Evolutionary conservation across 257 asterid genomes (phyloP).

Genomic region (Solanum peruvianum): DNA sequence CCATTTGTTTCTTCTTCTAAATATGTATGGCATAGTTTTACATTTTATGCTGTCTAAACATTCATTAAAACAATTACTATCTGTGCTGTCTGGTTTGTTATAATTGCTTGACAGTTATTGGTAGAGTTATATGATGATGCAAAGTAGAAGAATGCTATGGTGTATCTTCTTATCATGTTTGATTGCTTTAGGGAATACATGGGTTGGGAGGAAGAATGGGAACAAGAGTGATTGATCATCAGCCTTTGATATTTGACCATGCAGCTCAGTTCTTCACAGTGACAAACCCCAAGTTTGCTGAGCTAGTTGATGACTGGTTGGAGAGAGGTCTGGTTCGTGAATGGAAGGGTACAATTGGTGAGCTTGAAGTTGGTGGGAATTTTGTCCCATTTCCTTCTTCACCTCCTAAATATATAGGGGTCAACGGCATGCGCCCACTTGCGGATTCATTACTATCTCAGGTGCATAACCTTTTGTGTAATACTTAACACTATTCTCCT

Average conservation of each 20-base stretch:
- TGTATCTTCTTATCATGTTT: slow-evolving; percentile 26
- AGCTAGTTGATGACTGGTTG: slow-evolving; percentile 68
- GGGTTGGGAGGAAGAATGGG: slow-evolving; percentile 98
- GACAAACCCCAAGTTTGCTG: slow-evolving; percentile 50
- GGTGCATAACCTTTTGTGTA: slow-evolving; percentile 26
- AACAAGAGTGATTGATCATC: slow-evolving; percentile 67
- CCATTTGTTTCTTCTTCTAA: background rate
- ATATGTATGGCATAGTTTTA: background rate
- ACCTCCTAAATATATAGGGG: slow-evolving; percentile 61
- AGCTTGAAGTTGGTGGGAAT: slow-evolving; percentile 69
- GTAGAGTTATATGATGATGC: background rate
- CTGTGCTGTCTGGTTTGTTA: background rate
- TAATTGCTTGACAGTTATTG: background rate
- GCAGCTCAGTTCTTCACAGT: slow-evolving; percentile 95
- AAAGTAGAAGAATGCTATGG: background rate
- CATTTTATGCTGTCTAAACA: background rate
- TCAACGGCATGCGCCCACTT: slow-evolving; percentile 84
- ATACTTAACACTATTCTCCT: background rate
- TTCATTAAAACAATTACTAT: background rate
- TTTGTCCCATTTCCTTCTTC: slow-evolving; percentile 48
- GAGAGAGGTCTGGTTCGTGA: slow-evolving; percentile 50
- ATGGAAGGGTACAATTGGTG: slow-evolving; percentile 63
- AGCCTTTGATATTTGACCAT: slow-evolving; percentile 64
- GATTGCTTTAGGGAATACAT: slow-evolving; percentile 58
- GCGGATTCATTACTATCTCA: slow-evolving; percentile 71